Evolutionary conservation across 2,329 filamentous ascomycete species (phyloP).

Genomic region (Aspergillus thermomutatus): DNA sequence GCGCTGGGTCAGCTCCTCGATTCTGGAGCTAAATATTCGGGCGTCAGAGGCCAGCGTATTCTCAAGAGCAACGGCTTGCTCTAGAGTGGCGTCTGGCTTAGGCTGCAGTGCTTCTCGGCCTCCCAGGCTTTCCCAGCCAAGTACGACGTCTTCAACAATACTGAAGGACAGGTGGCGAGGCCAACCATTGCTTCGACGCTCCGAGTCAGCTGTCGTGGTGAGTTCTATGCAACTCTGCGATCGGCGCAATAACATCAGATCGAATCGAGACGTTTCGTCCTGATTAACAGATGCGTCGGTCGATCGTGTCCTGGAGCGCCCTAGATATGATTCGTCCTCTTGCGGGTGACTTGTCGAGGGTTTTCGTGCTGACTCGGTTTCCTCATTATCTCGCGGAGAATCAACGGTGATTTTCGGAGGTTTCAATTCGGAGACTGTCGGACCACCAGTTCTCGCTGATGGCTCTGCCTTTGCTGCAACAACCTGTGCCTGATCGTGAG

Average conservation of each 20-base stretch:
- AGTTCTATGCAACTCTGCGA: constrained; percentile 37
- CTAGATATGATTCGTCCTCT: constrained; percentile 28
- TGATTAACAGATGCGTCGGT: constrained; percentile 27
- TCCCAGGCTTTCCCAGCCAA: constrained; percentile 33
- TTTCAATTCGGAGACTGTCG: constrained; percentile 15
- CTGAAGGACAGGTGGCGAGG: constrained; percentile 47
- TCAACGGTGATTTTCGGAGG: constrained; percentile 35
- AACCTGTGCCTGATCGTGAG: constrained; percentile 12
- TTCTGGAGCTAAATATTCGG: constrained; percentile 32
- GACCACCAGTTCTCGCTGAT: constrained; percentile 5
- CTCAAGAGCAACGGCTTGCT: constrained; percentile 40
- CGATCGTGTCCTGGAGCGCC: constrained; percentile 27
- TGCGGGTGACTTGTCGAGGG: constrained; percentile 13
- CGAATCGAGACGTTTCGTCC: constrained; percentile 24
- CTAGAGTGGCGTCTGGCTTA: constrained; percentile 36
- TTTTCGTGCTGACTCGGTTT: constrained; percentile 17
- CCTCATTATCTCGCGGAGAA: constrained; percentile 17
- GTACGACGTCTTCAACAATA: constrained; percentile 44
- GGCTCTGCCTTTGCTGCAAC: constrained; percentile 11
- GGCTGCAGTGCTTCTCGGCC: constrained; percentile 27
- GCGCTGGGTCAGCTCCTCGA: constrained; percentile 34
- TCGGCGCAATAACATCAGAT: constrained; percentile 32
- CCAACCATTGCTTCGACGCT: constrained; percentile 29
- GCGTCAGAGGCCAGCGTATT: constrained; percentile 37
- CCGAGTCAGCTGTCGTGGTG: constrained; percentile 12